Evolutionary conservation across 768 basidiomycete genomes (phyloP), one percentile per base, ranked within the genome.

Genomic region (Russula foetens): DNA sequence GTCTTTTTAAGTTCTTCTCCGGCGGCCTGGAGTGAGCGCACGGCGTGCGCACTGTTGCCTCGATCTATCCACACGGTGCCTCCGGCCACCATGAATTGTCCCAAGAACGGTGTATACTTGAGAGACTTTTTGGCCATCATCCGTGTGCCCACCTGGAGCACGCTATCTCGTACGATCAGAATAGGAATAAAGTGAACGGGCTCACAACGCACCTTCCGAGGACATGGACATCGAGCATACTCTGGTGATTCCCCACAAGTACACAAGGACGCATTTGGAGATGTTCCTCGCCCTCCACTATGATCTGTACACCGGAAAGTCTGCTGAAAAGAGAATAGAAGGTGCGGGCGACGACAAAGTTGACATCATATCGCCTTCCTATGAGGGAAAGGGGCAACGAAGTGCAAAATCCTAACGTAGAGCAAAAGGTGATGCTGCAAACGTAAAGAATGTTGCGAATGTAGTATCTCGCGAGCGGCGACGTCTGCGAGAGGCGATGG

Each of bases 41-140:
- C 75, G 0, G 97, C 96, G 23, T 78, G 75, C 26, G 81, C 72
- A 65, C 80, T 86, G 72, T 92, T 92, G 51, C 88, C 86, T 56
- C 96, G 81, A 75, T 98, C 86, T 62, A 99, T 78, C 70, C 97
- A 98, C 61, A 99, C 84, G 23, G 95, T 86, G 23, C 94, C 93
- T 7, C 90, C 86, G 71, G 94, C 78, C 39, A 79, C 77, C 91
- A 98, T 88, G 76, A 86, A 98, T 61, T 90, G 90, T 1, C 96
- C 96, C 17, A 98, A 80, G 21, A 82, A 59, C 1, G 97, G 97
- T 0, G 83, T 77, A 79, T 79, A 96, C 66, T 87, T 84, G 38
- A 98, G 76, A 49, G 92, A 89, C 68, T 87, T 85, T 80, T 99
- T 99, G 21, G 94, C 86, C 84, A 95, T 91, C 70, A 99, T 95